Evolutionary conservation across 2,329 filamentous ascomycete species (phyloP).

Genomic region (Zymoseptoria ardabiliae): DNA sequence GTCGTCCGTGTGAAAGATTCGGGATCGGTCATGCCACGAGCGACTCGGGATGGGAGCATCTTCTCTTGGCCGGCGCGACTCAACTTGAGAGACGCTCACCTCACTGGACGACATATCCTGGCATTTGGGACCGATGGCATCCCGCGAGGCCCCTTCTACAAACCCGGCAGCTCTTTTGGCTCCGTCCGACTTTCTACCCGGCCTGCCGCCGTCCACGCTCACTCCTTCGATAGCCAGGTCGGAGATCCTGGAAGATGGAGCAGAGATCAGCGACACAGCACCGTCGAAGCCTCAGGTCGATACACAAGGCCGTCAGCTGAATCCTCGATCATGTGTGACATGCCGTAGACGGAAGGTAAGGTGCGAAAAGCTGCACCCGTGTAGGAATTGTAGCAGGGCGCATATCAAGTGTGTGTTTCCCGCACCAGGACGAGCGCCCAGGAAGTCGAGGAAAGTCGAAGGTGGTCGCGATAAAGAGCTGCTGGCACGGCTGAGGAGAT

Average conservation of each 20-base stretch:
- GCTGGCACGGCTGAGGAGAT: slow-evolving; percentile 61
- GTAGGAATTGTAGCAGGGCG: slow-evolving; percentile 65
- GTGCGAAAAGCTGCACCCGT: slow-evolving; percentile 71
- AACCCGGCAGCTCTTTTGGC: slow-evolving; percentile 8
- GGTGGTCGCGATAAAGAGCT: slow-evolving; percentile 55
- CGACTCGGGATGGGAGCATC: neutral
- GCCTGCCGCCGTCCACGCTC: slow-evolving; percentile 18
- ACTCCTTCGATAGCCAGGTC: slow-evolving; percentile 5
- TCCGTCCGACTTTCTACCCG: slow-evolving; percentile 19
- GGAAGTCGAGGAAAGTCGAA: slow-evolving; percentile 59
- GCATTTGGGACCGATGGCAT: neutral
- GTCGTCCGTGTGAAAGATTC: neutral
- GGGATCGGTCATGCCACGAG: neutral
- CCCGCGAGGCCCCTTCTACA: neutral
- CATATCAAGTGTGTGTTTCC: slow-evolving; percentile 68
- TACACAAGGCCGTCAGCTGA: slow-evolving; percentile 28
- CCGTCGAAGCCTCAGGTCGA: slow-evolving; percentile 19
- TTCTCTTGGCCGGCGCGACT: neutral
- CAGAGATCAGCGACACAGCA: neutral
- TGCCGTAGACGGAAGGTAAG: slow-evolving; percentile 59
- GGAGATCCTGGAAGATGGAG: slow-evolving; percentile 3
- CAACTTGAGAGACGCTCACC: neutral
- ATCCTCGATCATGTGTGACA: slow-evolving; percentile 43
- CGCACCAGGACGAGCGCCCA: slow-evolving; percentile 63
- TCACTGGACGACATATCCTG: neutral